These are phyloP conservation scores for Naganishia vaughanmartiniae DNA, from an alignment of 768 basidiomycete species.

Conservation along the genomic window DNA sequence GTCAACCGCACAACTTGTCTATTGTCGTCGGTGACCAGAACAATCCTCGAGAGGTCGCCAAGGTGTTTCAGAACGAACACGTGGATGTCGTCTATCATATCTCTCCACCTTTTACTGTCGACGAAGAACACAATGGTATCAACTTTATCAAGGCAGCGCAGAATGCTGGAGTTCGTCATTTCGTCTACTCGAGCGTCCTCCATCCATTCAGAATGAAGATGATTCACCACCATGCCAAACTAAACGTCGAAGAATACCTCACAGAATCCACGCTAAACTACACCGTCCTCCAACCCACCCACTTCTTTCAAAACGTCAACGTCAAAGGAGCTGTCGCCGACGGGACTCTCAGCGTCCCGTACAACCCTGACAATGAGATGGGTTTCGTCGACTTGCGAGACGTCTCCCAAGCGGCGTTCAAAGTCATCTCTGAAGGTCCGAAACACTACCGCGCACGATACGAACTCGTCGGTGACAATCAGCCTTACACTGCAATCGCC, in stretches of 20 bases:
- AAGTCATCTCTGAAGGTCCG: constrained; percentile 46
- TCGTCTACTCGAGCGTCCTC: constrained; percentile 31
- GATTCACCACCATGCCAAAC: constrained; percentile 41
- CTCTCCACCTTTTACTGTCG: constrained; percentile 3
- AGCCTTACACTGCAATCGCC: constrained; percentile 47
- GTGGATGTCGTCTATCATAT: constrained; percentile 22
- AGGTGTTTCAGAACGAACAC: constrained; percentile 22
- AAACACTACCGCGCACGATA: constrained; percentile 52
- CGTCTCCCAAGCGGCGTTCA: constrained; percentile 44
- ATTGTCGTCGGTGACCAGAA: constrained; percentile 21
- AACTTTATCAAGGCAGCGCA: constrained; percentile 11
- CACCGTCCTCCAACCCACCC: constrained; percentile 44
- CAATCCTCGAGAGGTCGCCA: constrained; percentile 23
- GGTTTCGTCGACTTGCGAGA: constrained; percentile 53
- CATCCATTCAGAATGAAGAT: constrained; percentile 47
- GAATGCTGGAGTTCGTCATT: constrained; percentile 7
- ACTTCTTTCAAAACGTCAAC: constrained; percentile 51
- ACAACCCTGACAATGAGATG: constrained; percentile 43
- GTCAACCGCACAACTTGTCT: constrained; percentile 16
- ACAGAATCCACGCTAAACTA: constrained; percentile 12
- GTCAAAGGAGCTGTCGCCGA: constrained; percentile 36
- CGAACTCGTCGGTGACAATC: constrained; percentile 51
- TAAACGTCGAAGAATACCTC: constrained; percentile 20
- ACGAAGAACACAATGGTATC: constrained; percentile 16
- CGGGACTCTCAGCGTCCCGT: constrained; percentile 38